Evolutionary conservation across 148 eudicot genomes (phyloP), one percentile per base, ranked within the genome.

Genomic region (Chenopodium suecicum): DNA sequence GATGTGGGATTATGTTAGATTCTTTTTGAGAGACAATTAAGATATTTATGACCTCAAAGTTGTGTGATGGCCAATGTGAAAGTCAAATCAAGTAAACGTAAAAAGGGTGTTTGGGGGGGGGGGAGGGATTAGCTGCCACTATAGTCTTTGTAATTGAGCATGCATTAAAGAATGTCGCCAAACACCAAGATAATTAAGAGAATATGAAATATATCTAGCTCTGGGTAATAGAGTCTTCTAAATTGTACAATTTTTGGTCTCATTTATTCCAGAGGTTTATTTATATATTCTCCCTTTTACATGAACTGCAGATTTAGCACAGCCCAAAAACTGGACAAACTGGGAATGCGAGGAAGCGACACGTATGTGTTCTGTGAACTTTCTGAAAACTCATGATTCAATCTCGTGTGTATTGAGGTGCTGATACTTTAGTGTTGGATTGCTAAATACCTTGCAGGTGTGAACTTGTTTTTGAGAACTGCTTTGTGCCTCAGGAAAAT

Each of bases 331-430:
- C 84, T 97, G 82, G 99, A 97, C 94, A 97, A 97, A 88, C 87
- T 97, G 81, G 98, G 99, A 79, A 97, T 97, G 99, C 92, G 99
- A 85, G 99, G 99, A 87, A 97, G 99, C 89, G 99, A 97, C 84
- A 97, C 98, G 99, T 97, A 92, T 86, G 98, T 82, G 34, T 47
- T 69, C 76, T 67, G 63, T 62, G 65, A 32, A 11, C 82, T 74
- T 70, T 78, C 78, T 74, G 52, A 72, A 46, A 58, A 56, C 62
- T 27, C 31, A 73, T 73, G 32, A 27, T 50, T 32, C 12, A 75
- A 12, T 80, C n/a, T 52, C 19, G 23, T 44, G 72, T 56, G 2
- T 16, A 31, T 41, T 73, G 29, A 58, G 48, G 46, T 70, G 32
- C 4, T 78, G 29, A 77, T 66, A 9, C 34, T 54, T 56, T 65